Percentiles rank a stretch among this genome's conserved stretches.
Conservation (phyloP, 2,329 filamentous ascomycete species). For the Colletotrichum gigasporum region DNA sequence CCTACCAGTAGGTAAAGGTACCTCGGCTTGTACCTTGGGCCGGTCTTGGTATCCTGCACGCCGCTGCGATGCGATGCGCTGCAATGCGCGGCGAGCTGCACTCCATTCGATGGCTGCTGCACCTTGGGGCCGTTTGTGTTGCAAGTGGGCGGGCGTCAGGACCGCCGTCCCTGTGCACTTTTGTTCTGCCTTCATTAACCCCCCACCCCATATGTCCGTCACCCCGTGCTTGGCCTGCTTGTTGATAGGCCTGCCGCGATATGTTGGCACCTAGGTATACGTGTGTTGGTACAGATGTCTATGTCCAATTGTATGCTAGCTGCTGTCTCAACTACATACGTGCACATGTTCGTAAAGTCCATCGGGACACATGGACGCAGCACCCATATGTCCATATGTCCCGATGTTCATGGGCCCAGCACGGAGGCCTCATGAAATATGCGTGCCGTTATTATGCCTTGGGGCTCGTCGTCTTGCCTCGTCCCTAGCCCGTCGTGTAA, state of each 20-base stretch:
- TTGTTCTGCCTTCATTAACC: conserved; percentile 11
- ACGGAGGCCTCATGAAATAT: too few species aligned
- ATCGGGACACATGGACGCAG: background rate
- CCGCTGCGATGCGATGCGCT: conserved; percentile 13
- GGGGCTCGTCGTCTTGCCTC: background rate
- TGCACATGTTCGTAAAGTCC: conserved; percentile 7
- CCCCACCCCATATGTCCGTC: background rate
- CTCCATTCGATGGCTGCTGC: conserved; percentile 17
- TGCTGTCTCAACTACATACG: conserved; percentile 13
- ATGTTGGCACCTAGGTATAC: background rate
- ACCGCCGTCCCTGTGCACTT: conserved; percentile 17
- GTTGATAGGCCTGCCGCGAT: background rate
- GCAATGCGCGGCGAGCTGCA: conserved; percentile 25
- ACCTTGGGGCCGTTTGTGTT: conserved; percentile 24
- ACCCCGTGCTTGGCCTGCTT: background rate
- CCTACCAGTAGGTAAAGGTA: too few species aligned
- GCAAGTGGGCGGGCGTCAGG: conserved; percentile 17
- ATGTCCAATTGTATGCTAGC: conserved; percentile 21
- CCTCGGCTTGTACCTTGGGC: too few species aligned
- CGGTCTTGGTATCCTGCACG: background rate
- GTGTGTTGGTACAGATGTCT: background rate
- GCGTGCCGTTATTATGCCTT: too few species aligned
- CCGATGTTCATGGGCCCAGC: too few species aligned
- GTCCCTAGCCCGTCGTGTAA: background rate
- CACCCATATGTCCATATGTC: background rate